Evolutionary conservation across 2,329 filamentous ascomycete species (phyloP), one percentile per base, ranked within the genome.

Genomic region (Aspergillus udagawae): DNA sequence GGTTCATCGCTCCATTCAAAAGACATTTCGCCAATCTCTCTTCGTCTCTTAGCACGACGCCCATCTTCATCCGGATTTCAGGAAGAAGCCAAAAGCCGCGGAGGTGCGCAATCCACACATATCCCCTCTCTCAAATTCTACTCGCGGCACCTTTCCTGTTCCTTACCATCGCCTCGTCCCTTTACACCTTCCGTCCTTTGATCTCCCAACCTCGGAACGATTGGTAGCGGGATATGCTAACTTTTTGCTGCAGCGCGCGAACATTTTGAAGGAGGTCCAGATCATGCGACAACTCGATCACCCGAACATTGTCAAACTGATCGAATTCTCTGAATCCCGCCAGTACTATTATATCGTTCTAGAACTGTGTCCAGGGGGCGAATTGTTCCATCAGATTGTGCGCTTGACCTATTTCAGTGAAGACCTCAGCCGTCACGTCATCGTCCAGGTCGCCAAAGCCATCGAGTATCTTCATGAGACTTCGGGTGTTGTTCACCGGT

Each of bases 281-380:
- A 99, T 99, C 66, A 99, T 99, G 93, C 91, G 92, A 62, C 90
- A 95, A 69, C 82, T 99, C 50, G 92, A 97, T 64, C 94, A 99
- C 66, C 92, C 93, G 60, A 97, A 97, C 72, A 94, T 99, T 60
- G 86, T 97, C 74, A 93, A 91, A 72, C 85, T 99, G 57, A 83
- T 97, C 68, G 91, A 96, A 68, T 97, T 97, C 71, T 89, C 89
- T 62, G 94, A 99, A 75, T 95, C 92, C 1, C 84, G 85, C 57
- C 92, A 97, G 74, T 97, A 97, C 73, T 97, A 97, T 77, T 99
- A 95, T 78, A 97, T 99, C 66, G 87, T 99, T 47, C 85, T 99
- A 44, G 94, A 99, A 76, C 83, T 97, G 47, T 96, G 93, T 57
- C 92, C 92, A 0, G 94, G 94, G 58, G 94, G 94, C 70, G 94